These are phyloP conservation scores for Effrenium voratum DNA, from an alignment of 73 alveolate species.

Conservation along the genomic window DNA sequence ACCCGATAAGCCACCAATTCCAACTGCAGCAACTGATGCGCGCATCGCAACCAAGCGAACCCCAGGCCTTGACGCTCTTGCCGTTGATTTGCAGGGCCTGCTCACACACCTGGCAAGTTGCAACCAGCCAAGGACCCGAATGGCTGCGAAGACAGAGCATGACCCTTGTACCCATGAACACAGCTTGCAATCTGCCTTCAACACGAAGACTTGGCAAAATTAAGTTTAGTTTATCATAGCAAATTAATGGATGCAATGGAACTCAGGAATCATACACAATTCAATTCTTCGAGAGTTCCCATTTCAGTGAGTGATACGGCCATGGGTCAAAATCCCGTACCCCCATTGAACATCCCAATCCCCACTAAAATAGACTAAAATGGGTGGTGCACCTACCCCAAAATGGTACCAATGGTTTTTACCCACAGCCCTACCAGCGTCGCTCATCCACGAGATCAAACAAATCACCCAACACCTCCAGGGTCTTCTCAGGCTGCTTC, in stretches of 20 bases:
- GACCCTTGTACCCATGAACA: neutral
- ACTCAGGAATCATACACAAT: too few relatives aligned
- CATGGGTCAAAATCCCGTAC: neutral
- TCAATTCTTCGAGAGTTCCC: neutral
- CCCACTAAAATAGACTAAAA: neutral
- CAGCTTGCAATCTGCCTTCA: neutral
- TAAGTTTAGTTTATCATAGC: too few relatives aligned
- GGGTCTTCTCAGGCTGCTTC: constrained; percentile 31
- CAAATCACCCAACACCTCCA: neutral
- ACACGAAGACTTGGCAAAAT: too few relatives aligned
- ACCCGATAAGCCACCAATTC: too few relatives aligned
- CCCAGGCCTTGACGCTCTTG: constrained; percentile 68
- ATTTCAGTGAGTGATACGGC: neutral
- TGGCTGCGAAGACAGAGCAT: neutral
- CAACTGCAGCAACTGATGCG: too few relatives aligned
- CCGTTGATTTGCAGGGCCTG: constrained; percentile 68
- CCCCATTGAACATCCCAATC: too few relatives aligned
- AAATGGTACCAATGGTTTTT: too few relatives aligned
- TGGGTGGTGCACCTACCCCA: neutral
- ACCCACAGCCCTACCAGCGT: neutral
- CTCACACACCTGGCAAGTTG: constrained; percentile 28
- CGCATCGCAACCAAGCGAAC: too few relatives aligned
- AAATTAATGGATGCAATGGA: too few relatives aligned
- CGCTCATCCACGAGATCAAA: neutral
- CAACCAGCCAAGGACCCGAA: neutral